Evolutionary conservation across 139 green algal species (phyloP).

Genomic region (Volvox africanus): DNA sequence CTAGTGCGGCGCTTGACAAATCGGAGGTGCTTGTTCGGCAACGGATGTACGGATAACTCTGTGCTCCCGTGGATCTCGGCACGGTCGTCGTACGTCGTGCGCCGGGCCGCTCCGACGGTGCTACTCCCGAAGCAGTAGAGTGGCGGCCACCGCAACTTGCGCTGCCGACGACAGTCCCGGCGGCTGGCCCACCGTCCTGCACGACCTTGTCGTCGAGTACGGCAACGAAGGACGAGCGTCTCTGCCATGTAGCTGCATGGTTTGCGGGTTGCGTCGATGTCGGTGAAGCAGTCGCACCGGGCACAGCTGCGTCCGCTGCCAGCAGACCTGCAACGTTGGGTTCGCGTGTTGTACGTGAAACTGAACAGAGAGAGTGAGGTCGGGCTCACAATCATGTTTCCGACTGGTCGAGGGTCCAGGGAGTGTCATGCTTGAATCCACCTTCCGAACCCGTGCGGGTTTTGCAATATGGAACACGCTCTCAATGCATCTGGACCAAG

Average conservation of each 20-base stretch:
- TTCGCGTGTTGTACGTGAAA: too few species aligned
- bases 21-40: background rate
- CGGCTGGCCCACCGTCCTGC: background rate
- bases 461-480: too few species aligned
- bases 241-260: background rate
- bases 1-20: background rate
- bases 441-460: too few species aligned
- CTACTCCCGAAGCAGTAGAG: background rate
- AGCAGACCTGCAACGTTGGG: background rate
- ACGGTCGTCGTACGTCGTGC: background rate
- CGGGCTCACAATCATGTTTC: too few species aligned
- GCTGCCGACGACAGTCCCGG: background rate
- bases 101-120: slow-evolving; percentile 8
- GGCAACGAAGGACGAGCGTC: background rate
- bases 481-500: too few species aligned
- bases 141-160: background rate
- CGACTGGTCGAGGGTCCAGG: too few species aligned
- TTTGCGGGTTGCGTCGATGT: background rate
- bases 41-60: background rate
- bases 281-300: background rate
- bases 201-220: slow-evolving; percentile 22
- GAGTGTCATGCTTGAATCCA: too few species aligned
- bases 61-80: too few species aligned
- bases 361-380: too few species aligned
- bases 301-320: background rate